Percentiles rank a stretch among this genome's conserved stretches.
Evolutionary conservation across 805 yeast species (phyloP).

Genomic region (Ogataea salicorniae): DNA sequence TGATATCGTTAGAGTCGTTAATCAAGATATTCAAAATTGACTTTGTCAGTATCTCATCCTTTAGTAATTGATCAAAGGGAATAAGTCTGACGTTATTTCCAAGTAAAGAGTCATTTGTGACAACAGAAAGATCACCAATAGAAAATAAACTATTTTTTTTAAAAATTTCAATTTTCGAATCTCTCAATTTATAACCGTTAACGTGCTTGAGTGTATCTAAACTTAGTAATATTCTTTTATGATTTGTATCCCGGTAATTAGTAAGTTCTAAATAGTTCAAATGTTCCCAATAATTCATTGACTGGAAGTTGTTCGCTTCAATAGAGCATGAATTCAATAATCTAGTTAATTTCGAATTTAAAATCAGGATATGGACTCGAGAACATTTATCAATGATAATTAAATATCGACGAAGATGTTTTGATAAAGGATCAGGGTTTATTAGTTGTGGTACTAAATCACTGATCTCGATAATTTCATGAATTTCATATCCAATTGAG

Average conservation of each 20-base stretch:
- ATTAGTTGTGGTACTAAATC: not conserved
- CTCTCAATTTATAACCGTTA: not conserved
- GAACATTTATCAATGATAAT: slow-evolving; percentile 4
- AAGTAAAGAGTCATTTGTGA: slow-evolving; percentile 3
- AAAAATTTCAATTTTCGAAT: slow-evolving; percentile 4
- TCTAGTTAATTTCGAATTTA: slow-evolving; percentile 6
- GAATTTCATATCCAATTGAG: not conserved
- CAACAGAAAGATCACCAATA: slow-evolving; percentile 9
- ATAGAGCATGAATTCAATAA: slow-evolving; percentile 6
- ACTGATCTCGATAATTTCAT: slow-evolving; percentile 8
- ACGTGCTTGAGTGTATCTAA: slow-evolving; percentile 1
- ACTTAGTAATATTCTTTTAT: not conserved
- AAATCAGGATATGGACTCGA: slow-evolving; percentile 5
- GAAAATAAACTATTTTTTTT: slow-evolving; percentile 1
- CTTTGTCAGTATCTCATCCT: not conserved
- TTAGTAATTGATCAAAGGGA: slow-evolving; percentile 6
- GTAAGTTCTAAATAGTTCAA: slow-evolving; percentile 7
- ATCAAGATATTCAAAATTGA: not conserved
- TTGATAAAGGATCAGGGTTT: not conserved
- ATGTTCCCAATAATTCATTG: slow-evolving; percentile 8
- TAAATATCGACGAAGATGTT: not conserved
- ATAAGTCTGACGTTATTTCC: slow-evolving; percentile 5
- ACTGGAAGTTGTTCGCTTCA: not conserved
- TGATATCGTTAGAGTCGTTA: not conserved
- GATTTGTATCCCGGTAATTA: not conserved